These are phyloP conservation scores for Ceratobasidium papillatum DNA, from an alignment of 1,284 basidiomycete species.

Conservation along the genomic window DNA sequence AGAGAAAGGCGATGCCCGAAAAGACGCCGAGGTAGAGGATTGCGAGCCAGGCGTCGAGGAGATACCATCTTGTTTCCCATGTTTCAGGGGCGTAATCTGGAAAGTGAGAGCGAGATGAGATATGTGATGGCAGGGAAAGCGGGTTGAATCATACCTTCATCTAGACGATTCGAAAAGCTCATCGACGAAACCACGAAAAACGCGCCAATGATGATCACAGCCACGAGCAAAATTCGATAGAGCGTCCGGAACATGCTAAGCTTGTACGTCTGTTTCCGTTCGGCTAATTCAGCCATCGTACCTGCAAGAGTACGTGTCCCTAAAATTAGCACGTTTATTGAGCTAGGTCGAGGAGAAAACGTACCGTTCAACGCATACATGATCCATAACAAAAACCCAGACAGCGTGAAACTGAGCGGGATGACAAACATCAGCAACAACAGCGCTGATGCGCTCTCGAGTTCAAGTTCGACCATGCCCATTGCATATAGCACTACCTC, in stretches of 20 bases:
- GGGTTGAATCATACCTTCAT: constrained; percentile 70
- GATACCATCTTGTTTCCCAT: constrained; percentile 96
- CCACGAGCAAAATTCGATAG: constrained; percentile 85
- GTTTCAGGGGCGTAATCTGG: constrained; percentile 90
- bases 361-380: constrained; percentile 86
- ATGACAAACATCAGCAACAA: constrained; percentile 87
- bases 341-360: constrained; percentile 46
- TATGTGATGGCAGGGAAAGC: background rate
- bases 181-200: constrained; percentile 95
- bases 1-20: constrained; percentile 84
- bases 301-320: too few relatives aligned
- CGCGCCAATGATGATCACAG: constrained; percentile 82
- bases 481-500: constrained; percentile 83
- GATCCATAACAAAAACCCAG: constrained; percentile 95
- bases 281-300: constrained; percentile 84
- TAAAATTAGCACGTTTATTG: constrained; percentile 10
- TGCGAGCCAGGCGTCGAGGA: constrained; percentile 95
- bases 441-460: constrained; percentile 86
- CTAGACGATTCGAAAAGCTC: constrained; percentile 88
- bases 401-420: constrained; percentile 92
- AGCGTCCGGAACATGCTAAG: constrained; percentile 86
- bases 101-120: background rate
- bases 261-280: constrained; percentile 88
- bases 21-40: constrained; percentile 87
- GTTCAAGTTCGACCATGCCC: constrained; percentile 89